Percentiles rank a stretch among this genome's conserved stretches.
These are phyloP conservation scores for Arthrobotrys megalospora DNA, from an alignment of 2,329 filamentous ascomycete species.

Conservation along the genomic window DNA sequence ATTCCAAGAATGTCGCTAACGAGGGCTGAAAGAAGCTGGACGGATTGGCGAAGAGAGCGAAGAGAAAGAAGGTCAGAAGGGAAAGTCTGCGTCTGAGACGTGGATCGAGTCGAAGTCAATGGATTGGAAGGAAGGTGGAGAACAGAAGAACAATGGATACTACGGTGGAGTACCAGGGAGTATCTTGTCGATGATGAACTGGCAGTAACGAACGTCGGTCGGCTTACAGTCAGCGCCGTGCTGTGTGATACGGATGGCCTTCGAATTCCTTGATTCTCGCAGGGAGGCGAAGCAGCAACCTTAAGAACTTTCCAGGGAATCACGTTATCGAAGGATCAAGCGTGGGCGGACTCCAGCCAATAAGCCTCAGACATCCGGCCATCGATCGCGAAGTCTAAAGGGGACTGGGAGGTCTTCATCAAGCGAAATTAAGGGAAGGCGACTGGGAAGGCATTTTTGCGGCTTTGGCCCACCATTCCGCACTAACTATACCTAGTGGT, in stretches of 20 bases:
- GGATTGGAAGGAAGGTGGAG: slow-evolving; percentile 3
- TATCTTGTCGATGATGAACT: slow-evolving; percentile 1
- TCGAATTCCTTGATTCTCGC: not conserved
- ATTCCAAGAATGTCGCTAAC: slow-evolving; percentile 25
- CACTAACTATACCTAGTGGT: not conserved
- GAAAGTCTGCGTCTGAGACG: slow-evolving; percentile 12
- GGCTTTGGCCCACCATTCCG: slow-evolving; percentile 33
- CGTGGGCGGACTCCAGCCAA: slow-evolving; percentile 14
- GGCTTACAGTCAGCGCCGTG: slow-evolving; percentile 26
- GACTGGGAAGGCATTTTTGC: slow-evolving; percentile 43
- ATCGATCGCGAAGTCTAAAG: slow-evolving; percentile 16
- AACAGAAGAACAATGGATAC: not conserved
- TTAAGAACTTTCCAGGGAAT: slow-evolving; percentile 17
- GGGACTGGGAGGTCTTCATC: slow-evolving; percentile 28
- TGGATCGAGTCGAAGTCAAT: slow-evolving; percentile 20
- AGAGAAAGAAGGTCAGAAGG: not conserved
- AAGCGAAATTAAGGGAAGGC: slow-evolving; percentile 54
- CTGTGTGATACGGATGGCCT: slow-evolving; percentile 7
- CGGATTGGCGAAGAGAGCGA: slow-evolving; percentile 2
- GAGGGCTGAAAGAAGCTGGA: not conserved
- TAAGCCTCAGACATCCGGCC: slow-evolving; percentile 14
- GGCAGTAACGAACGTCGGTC: slow-evolving; percentile 19
- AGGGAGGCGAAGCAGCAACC: slow-evolving; percentile 36
- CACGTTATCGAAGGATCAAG: slow-evolving; percentile 35
- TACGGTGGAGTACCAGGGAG: not conserved